Base-by-base conservation (phyloP, 176 grass and related monocot genomes). In the Avena insularis region DNA sequence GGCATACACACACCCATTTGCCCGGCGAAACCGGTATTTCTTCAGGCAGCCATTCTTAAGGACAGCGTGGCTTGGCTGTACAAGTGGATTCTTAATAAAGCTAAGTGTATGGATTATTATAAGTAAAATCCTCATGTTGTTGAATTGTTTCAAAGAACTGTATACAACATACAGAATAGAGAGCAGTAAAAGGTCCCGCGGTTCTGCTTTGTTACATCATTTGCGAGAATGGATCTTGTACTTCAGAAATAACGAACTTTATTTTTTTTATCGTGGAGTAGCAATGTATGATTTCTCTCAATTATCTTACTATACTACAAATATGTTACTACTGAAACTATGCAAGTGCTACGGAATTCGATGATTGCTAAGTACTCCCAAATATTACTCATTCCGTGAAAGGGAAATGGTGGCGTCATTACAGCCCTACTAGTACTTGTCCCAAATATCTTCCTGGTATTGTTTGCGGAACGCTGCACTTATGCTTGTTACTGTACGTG, bases 81-180 rank as follows among this genome's bases (percentile, higher is more conserved):
- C 75, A 33, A 75, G 23, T n/a, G 69, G 70, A 29, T 71, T 56
- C 71, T 83, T 27, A 84, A 84, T 84, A 75, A 84, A 25, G 54
- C 15, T 33, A 21, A 60, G 36, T 49, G 65, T 82, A 82, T 82
- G 63, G 23, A 40, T 17, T 69, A 77, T 76, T 69, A 77, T 76
- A 81, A 29, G 57, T 49, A 80, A 71, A 63, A 47, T 85, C 56
- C 29, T 71, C 82, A 68, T 88, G 82, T 16, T 91, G 70, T 88
- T 77, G 70, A 77, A 55, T 82, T 70, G 23, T 88, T 70, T 63
- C 29, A 19, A 20, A 20, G 62, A 88, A 82, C 77, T 54, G 31
- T 88, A 85, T 88, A 85, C 48, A 71, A 19, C 75, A 13, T 63
- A 79, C 20, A 69, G 20, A 56, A 91, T 54, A 53, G 75, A 67